These are phyloP conservation scores for Plasmopara viticola DNA, from an alignment of 352 stramenopile genomes.

Conservation along the genomic window DNA sequence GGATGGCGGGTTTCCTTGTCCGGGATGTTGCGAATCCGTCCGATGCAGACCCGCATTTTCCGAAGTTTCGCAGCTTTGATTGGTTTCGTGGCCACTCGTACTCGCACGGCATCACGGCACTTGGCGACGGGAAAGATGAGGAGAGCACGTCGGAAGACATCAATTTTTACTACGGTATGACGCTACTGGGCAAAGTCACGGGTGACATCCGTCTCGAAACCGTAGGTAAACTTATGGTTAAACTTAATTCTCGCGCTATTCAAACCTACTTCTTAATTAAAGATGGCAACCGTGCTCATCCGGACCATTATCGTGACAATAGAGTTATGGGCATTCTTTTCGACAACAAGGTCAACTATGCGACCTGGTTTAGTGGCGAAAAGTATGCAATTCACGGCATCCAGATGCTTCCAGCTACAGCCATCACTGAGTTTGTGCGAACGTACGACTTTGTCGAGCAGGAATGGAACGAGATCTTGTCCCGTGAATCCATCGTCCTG, in stretches of 20 bases:
- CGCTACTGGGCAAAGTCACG: conserved; percentile 32
- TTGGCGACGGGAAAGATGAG: conserved; percentile 39
- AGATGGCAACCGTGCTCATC: conserved; percentile 36
- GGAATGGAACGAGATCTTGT: conserved; percentile 47
- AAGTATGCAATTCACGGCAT: conserved; percentile 75
- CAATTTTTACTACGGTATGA: conserved; percentile 41
- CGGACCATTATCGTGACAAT: conserved; percentile 37
- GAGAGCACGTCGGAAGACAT: conserved; percentile 49
- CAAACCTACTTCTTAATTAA: conserved; percentile 47
- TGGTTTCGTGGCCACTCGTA: conserved; percentile 50
- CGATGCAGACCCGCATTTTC: conserved; percentile 31
- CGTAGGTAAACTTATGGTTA: conserved; percentile 41
- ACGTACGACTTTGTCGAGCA: conserved; percentile 42
- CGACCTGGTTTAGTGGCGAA: conserved; percentile 65
- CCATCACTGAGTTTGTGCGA: conserved; percentile 52
- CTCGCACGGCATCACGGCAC: conserved; percentile 38
- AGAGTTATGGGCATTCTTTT: conserved; percentile 69
- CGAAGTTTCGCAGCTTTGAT: conserved; percentile 39
- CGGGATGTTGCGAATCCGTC: conserved; percentile 42
- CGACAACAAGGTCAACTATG: conserved; percentile 73
- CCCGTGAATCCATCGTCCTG: conserved; percentile 29
- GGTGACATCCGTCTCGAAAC: conserved; percentile 27
- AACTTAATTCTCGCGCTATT: conserved; percentile 37
- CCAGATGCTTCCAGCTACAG: conserved; percentile 68
- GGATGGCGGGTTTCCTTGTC: conserved; percentile 30